A percentile compares a stretch with the other conserved stretches of the same genome.
phyloP scores from a whole-genome alignment of 2,329 filamentous ascomycete species.

The Nannizzia gypsea region DNA sequence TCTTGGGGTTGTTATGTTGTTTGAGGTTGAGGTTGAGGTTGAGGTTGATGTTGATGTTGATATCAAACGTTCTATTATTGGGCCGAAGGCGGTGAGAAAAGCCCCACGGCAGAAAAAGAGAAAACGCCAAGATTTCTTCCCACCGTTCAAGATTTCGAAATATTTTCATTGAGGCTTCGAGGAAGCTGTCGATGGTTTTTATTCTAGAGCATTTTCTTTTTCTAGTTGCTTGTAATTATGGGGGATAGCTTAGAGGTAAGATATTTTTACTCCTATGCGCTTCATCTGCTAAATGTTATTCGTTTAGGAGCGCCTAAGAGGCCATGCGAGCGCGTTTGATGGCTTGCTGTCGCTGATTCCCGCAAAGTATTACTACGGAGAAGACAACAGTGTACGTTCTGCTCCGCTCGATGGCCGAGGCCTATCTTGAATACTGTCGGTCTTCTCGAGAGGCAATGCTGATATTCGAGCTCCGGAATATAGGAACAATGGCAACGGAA shows the following conservation, averaged over 20 bases:
- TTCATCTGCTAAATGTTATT: constrained; percentile 13
- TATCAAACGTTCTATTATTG: neutral
- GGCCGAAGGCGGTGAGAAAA: neutral
- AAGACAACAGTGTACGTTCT: constrained; percentile 65
- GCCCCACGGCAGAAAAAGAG: constrained; percentile 6
- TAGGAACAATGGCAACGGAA: constrained; percentile 91
- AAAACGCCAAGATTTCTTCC: constrained; percentile 13
- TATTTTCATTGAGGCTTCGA: constrained; percentile 7
- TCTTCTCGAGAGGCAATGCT: constrained; percentile 8
- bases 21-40: too few species aligned
- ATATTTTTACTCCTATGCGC: constrained; percentile 8
- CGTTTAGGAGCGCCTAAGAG: constrained; percentile 38
- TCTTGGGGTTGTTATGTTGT: too few species aligned
- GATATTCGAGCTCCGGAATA: constrained; percentile 10
- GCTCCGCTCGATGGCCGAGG: neutral
- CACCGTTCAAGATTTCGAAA: constrained; percentile 6
- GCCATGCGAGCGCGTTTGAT: constrained; percentile 64
- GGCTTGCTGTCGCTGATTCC: constrained; percentile 78
- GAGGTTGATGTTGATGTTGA: neutral
- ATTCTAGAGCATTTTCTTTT: neutral
- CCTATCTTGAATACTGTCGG: constrained; percentile 8
- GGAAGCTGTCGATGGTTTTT: neutral
- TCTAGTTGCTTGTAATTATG: constrained; percentile 9
- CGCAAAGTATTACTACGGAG: constrained; percentile 79
- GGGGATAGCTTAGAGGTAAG: constrained; percentile 16